Evolutionary conservation across 192 early-diverging fungal species (phyloP).

Genomic region (Fimicolochytrium jonesii): DNA sequence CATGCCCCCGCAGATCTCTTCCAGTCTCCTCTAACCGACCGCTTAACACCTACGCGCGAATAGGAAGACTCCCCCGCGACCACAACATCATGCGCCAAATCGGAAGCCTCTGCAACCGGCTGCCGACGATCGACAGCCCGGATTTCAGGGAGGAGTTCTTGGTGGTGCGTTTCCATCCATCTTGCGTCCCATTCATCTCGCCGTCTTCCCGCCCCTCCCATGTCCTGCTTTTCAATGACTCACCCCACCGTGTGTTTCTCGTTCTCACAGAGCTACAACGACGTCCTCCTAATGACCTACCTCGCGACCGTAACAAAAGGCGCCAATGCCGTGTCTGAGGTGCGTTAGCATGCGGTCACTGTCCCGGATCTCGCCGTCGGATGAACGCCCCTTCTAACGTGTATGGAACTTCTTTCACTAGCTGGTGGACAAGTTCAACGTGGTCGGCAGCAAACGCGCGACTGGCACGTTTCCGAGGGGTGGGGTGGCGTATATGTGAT

Average conservation of each 20-base stretch:
- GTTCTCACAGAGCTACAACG: slow-evolving; percentile 82
- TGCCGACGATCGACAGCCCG: slow-evolving; percentile 62
- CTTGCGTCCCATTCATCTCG: too few species aligned
- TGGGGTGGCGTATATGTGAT: background rate
- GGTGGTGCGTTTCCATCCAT: slow-evolving; percentile 55
- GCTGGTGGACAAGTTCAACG: slow-evolving; percentile 51
- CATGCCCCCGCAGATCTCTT: too few species aligned
- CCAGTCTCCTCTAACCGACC: too few species aligned
- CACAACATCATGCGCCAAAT: slow-evolving; percentile 77
- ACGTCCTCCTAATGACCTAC: slow-evolving; percentile 71
- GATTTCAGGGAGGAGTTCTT: slow-evolving; percentile 73
- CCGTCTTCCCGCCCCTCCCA: too few species aligned
- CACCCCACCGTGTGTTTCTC: too few species aligned
- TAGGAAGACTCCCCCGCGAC: slow-evolving; percentile 60
- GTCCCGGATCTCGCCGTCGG: background rate
- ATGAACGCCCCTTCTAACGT: background rate
- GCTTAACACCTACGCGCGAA: too few species aligned
- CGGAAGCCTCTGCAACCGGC: slow-evolving; percentile 62
- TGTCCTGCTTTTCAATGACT: too few species aligned
- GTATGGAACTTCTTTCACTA: background rate
- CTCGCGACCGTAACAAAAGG: slow-evolving; percentile 77
- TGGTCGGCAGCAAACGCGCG: slow-evolving; percentile 20
- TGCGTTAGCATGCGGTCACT: slow-evolving; percentile 24
- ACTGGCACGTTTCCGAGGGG: slow-evolving; percentile 1
- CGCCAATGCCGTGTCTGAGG: slow-evolving; percentile 59